Evolutionary conservation across 805 yeast genomes (phyloP), one percentile per base, ranked within the genome.

Genomic region (Teunomyces cretensis): DNA sequence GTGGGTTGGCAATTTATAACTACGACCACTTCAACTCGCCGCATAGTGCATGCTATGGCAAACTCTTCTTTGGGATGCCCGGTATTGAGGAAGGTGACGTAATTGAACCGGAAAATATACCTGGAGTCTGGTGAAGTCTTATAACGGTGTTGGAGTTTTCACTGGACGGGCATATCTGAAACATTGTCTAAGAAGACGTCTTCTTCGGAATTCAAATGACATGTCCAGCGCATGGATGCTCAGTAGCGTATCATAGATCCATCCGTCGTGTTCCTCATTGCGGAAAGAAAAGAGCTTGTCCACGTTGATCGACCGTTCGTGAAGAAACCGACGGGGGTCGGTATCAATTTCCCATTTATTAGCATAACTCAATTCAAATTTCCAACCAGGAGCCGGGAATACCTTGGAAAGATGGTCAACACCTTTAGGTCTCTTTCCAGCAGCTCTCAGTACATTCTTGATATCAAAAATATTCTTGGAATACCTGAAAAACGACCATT

Each of bases 311-410:
- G 72, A 72, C 28, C 84, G 68, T 19, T 74, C 78, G 0, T 51
- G 39, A 5, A 81, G 68, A 84, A 92, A 87, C 2, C 54, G 55
- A 1, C 47, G 51, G 0, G 84, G 81, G 33, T 78, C 61, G 12
- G 56, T 53, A 55, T 89, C 96, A 11, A 83, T 67, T 41, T 63
- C 64, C 97, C 97, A 90, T 9, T 70, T 68, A 36, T 76, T 74
- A 22, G 75, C 78, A 22, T 66, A 63, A 5, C 67, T 72, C 51
- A 63, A 65, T 46, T 79, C 83, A 60, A 81, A 90, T 47, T 73
- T 71, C 97, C 97, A 90, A 11, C 81, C 83, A 9, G 58, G 50
- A 1, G 96, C 96, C 1, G 95, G 83, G 22, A 58, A 53, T 1
- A 90, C 79, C 16, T 81, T 80, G 2, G 70, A 66, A 15, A 90